These are phyloP conservation scores for Xylariaceae sp. DNA, from an alignment of 2,329 filamentous ascomycete genomes.

Conservation along the genomic window DNA sequence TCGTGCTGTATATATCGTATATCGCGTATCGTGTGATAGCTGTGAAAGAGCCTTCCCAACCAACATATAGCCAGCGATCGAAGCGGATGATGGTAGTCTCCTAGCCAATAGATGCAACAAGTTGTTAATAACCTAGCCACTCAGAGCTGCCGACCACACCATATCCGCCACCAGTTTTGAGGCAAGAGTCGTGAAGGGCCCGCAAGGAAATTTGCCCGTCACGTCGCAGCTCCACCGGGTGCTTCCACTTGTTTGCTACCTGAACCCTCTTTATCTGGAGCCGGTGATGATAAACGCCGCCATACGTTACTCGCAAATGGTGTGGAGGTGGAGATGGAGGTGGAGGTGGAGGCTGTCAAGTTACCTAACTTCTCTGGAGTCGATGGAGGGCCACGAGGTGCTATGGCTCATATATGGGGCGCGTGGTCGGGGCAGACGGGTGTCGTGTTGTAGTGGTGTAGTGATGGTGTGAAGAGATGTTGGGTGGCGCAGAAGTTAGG, in stretches of 20 bases:
- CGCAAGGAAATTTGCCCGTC: constrained; percentile 17
- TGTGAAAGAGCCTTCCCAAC: background rate
- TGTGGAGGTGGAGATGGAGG: constrained; percentile 15
- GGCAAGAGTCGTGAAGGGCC: constrained; percentile 5
- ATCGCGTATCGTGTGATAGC: background rate
- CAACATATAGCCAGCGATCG: background rate
- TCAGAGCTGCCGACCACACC: constrained; percentile 2
- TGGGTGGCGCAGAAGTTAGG: background rate
- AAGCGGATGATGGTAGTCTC: background rate
- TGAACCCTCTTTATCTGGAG: constrained; percentile 25
- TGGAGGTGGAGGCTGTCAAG: constrained; percentile 20
- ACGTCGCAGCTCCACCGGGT: constrained; percentile 22
- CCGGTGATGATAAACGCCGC: constrained; percentile 19
- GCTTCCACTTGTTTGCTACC: constrained; percentile 28
- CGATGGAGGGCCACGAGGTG: constrained; percentile 24
- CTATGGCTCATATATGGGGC: constrained; percentile 5
- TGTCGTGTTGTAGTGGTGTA: constrained; percentile 15
- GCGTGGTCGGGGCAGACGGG: background rate
- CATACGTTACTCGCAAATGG: constrained; percentile 21
- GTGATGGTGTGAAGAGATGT: constrained; percentile 3
- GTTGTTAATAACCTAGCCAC: background rate
- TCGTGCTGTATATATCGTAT: constrained; percentile 2
- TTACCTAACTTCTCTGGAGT: background rate
- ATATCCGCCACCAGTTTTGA: constrained; percentile 2
- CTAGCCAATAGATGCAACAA: background rate